Percentiles rank a stretch among this genome's conserved stretches.
These are phyloP conservation scores for Chenopodium formosanum DNA, from an alignment of 148 eudicot species.

Conservation along the genomic window DNA sequence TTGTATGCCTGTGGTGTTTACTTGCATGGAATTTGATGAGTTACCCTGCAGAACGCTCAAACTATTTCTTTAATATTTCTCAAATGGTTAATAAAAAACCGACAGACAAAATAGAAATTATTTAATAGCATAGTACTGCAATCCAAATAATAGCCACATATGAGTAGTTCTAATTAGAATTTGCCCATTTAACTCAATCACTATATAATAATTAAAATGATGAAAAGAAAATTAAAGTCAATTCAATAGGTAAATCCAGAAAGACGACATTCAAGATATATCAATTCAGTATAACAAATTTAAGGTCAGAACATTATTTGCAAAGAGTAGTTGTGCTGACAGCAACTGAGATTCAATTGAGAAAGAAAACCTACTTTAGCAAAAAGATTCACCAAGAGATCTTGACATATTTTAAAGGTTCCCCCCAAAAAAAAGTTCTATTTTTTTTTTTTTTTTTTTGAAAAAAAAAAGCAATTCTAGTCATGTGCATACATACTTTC, in stretches of 20 bases:
- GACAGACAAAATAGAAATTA: background rate
- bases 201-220: too few relatives aligned
- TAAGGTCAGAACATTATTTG: background rate
- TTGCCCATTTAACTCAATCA: too few relatives aligned
- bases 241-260: too few relatives aligned
- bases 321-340: background rate
- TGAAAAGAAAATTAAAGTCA: too few relatives aligned
- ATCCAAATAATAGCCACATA: background rate
- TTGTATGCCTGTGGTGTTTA: slow-evolving; percentile 15
- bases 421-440: background rate
- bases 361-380: too few relatives aligned
- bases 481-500: background rate
- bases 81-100: background rate
- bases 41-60: slow-evolving; percentile 11
- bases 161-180: too few relatives aligned
- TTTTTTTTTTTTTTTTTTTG: too few relatives aligned
- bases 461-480: background rate
- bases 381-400: too few relatives aligned
- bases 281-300: too few relatives aligned
- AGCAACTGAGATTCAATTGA: background rate
- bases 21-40: slow-evolving; percentile 16
- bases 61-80: background rate
- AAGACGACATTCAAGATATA: too few relatives aligned
- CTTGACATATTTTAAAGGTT: too few relatives aligned
- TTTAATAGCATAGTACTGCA: background rate